phyloP scores from a whole-genome alignment of 352 stramenopile genomes.

The Globisporangium emineosum region DNA sequence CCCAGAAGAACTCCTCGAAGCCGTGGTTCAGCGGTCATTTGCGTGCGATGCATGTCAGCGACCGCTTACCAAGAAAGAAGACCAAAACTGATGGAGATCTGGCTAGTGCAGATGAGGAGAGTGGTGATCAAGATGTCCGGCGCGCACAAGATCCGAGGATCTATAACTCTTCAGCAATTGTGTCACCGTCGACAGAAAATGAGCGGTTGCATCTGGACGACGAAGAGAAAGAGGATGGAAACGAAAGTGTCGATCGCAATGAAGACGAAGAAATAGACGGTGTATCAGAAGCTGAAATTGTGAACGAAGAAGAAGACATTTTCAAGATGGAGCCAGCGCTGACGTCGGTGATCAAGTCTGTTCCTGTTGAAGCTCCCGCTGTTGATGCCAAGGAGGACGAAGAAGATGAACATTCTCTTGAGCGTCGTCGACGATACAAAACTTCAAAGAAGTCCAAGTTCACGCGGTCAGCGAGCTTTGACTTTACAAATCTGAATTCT shows the following conservation, averaged over 20 bases:
- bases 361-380: slow-evolving; percentile 9
- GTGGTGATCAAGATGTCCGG: slow-evolving; percentile 7
- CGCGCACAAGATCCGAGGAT: background rate
- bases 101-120: slow-evolving; percentile 6
- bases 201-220: background rate
- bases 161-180: background rate
- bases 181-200: background rate
- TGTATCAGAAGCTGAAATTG: slow-evolving; percentile 21
- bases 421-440: slow-evolving; percentile 9
- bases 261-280: slow-evolving; percentile 22
- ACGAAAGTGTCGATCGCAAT: background rate
- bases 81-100: slow-evolving; percentile 31
- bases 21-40: slow-evolving; percentile 74
- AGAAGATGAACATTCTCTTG: background rate
- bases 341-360: slow-evolving; percentile 2
- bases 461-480: slow-evolving; percentile 68
- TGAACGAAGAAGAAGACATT: slow-evolving; percentile 22
- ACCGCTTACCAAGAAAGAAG: slow-evolving; percentile 54
- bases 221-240: background rate
- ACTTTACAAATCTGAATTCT: slow-evolving; percentile 52
- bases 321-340: slow-evolving; percentile 17
- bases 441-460: slow-evolving; percentile 51
- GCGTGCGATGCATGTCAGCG: slow-evolving; percentile 63
- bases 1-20: slow-evolving; percentile 24
- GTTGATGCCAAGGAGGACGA: background rate